These are phyloP conservation scores for Davidsoniella neocaledoniae DNA, from an alignment of 2,329 filamentous ascomycete species.

Conservation along the genomic window DNA sequence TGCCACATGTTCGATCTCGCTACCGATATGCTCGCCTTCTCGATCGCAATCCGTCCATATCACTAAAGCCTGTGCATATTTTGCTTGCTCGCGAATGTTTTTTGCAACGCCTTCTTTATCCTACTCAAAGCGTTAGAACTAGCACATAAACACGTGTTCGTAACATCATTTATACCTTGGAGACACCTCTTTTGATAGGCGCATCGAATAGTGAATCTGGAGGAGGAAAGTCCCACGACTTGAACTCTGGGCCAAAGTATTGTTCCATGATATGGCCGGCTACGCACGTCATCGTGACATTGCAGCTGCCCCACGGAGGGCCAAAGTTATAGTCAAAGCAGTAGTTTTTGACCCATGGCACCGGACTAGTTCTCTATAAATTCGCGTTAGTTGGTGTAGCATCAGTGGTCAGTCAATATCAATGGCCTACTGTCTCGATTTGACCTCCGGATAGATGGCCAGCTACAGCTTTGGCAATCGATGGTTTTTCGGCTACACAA, in stretches of 20 bases:
- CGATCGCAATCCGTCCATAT: slow-evolving; percentile 99
- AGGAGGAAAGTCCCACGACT: slow-evolving; percentile 65
- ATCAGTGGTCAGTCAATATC: slow-evolving; percentile 1
- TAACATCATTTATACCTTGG: slow-evolving; percentile 34
- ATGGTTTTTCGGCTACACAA: slow-evolving; percentile 55
- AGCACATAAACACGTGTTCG: not conserved
- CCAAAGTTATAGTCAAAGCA: slow-evolving; percentile 80
- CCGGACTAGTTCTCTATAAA: slow-evolving; percentile 47
- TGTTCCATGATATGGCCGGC: slow-evolving; percentile 70
- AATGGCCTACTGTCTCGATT: slow-evolving; percentile 45
- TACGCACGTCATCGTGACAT: slow-evolving; percentile 88
- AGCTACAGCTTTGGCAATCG: slow-evolving; percentile 88
- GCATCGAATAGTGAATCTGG: slow-evolving; percentile 70
- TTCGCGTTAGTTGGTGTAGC: slow-evolving; percentile 15
- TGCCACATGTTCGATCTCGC: slow-evolving; percentile 75
- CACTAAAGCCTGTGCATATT: slow-evolving; percentile 55
- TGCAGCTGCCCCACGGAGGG: slow-evolving; percentile 59
- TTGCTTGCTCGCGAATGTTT: slow-evolving; percentile 71
- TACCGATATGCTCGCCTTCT: slow-evolving; percentile 90
- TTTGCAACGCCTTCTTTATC: slow-evolving; percentile 66
- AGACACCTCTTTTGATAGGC: slow-evolving; percentile 50
- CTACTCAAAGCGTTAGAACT: slow-evolving; percentile 23
- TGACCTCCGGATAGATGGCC: slow-evolving; percentile 69
- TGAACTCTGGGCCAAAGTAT: slow-evolving; percentile 60
- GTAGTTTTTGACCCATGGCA: slow-evolving; percentile 85